phyloP scores from a whole-genome alignment of 2,329 filamentous ascomycete genomes.

The Pseudopithomyces maydicus region DNA sequence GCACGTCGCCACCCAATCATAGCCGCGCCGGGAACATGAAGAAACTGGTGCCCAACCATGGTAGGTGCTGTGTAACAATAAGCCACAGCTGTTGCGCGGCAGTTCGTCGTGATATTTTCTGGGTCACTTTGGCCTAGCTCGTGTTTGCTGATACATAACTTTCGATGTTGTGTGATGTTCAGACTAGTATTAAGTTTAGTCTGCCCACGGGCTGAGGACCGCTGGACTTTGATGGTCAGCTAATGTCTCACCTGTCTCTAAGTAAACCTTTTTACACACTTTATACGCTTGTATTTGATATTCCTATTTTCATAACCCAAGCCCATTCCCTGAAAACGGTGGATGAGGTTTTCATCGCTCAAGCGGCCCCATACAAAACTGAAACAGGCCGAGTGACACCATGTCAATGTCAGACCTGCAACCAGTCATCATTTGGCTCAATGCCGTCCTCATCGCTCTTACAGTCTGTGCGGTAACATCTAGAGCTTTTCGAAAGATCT shows the following conservation, averaged over 20 bases:
- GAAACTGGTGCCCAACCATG: slow-evolving; percentile 17
- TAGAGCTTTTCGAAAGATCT: slow-evolving; percentile 26
- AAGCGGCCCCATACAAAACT: neutral
- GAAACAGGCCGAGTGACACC: neutral
- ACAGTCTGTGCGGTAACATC: slow-evolving; percentile 28
- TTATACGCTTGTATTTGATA: too few relatives aligned
- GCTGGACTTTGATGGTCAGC: neutral
- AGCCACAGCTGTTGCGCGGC: slow-evolving; percentile 16
- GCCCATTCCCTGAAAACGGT: neutral
- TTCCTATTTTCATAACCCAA: neutral
- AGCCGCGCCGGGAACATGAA: slow-evolving; percentile 17
- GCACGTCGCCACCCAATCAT: slow-evolving; percentile 19
- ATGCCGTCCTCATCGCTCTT: slow-evolving; percentile 28
- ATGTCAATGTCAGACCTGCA: slow-evolving; percentile 18
- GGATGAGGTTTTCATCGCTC: neutral
- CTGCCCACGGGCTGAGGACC: neutral
- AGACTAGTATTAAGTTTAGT: neutral
- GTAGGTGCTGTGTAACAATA: slow-evolving; percentile 18
- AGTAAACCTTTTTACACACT: neutral
- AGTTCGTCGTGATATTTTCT: slow-evolving; percentile 7
- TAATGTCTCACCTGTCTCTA: too few relatives aligned
- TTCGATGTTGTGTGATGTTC: neutral
- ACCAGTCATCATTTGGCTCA: slow-evolving; percentile 28
- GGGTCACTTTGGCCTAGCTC: neutral
- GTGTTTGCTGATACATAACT: neutral